These are phyloP conservation scores for Mortierella hygrophila DNA, from an alignment of 192 early-diverging fungal species.

Conservation along the genomic window DNA sequence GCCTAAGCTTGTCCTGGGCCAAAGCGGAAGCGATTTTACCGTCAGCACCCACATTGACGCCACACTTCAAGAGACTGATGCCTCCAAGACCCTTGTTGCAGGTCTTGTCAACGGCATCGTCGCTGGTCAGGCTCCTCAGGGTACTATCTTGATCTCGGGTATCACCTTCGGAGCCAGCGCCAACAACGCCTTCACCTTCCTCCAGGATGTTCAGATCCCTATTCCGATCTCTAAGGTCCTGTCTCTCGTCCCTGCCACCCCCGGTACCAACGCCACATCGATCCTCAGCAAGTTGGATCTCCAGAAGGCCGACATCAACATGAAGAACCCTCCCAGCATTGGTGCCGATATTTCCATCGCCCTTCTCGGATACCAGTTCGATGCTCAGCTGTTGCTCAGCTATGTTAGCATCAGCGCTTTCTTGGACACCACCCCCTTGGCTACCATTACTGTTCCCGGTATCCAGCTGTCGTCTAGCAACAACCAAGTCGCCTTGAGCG, in stretches of 20 bases:
- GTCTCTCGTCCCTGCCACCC: conserved; percentile 17
- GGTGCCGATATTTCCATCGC: conserved; percentile 16
- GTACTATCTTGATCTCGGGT: conserved; percentile 15
- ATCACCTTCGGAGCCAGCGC: conserved; percentile 26
- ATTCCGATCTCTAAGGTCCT: conserved; percentile 19
- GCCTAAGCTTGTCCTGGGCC: conserved; percentile 14
- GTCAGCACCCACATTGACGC: conserved; percentile 17
- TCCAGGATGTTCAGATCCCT: conserved; percentile 20
- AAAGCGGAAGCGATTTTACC: conserved; percentile 11
- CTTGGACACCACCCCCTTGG: conserved; percentile 9
- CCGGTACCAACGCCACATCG: conserved; percentile 12
- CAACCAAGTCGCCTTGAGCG: conserved; percentile 12
- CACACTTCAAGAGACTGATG: conserved; percentile 12
- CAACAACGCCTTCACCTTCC: conserved; percentile 21
- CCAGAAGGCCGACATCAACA: conserved; percentile 31
- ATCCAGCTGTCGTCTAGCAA: conserved; percentile 5
- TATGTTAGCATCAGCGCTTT: conserved; percentile 25
- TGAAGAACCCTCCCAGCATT: conserved; percentile 33
- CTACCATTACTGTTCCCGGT: conserved; percentile 9
- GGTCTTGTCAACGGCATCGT: conserved; percentile 20
- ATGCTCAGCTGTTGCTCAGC: conserved; percentile 9
- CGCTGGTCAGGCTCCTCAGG: conserved; percentile 20
- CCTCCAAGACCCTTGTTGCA: conserved; percentile 21
- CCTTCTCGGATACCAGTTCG: conserved; percentile 15
- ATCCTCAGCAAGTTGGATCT: conserved; percentile 15